Conservation (phyloP, 2,329 filamentous ascomycete genomes). For the Akanthomyces dipterigenus region DNA sequence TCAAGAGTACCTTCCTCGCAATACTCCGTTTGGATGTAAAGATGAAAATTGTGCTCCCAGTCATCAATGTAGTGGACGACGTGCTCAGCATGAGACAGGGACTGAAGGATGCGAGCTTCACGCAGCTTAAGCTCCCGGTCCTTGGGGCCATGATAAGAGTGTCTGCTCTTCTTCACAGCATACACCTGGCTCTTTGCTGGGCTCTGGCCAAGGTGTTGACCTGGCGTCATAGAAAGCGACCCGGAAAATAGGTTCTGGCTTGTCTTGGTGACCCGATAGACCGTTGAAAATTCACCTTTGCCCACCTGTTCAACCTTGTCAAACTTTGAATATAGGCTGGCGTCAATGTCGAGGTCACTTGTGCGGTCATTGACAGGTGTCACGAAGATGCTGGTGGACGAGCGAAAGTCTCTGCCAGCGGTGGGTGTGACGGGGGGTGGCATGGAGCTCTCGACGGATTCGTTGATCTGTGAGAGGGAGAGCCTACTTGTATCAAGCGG, state of each 20-base stretch:
- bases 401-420: constrained; percentile 42
- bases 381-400: constrained; percentile 51
- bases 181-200: constrained; percentile 58
- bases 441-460: constrained; percentile 28
- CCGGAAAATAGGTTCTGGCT: constrained; percentile 25
- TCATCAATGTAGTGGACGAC: constrained; percentile 75
- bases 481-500: constrained; percentile 76
- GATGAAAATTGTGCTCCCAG: constrained; percentile 78
- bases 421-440: constrained; percentile 75
- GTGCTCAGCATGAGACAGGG: constrained; percentile 75
- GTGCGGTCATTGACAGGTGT: constrained; percentile 64
- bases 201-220: constrained; percentile 41
- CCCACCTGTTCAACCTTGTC: constrained; percentile 74
- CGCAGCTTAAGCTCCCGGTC: constrained; percentile 79
- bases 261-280: constrained; percentile 65
- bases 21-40: constrained; percentile 97
- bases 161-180: constrained; percentile 89
- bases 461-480: constrained; percentile 64
- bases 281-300: constrained; percentile 86
- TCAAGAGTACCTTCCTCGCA: constrained; percentile 92
- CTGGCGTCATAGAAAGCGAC: constrained; percentile 40
- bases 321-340: constrained; percentile 67
- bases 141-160: constrained; percentile 67
- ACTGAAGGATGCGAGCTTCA: constrained; percentile 73
- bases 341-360: constrained; percentile 65